Conservation (phyloP, 345 rosid species). For the Dovyalis caffra region DNA sequence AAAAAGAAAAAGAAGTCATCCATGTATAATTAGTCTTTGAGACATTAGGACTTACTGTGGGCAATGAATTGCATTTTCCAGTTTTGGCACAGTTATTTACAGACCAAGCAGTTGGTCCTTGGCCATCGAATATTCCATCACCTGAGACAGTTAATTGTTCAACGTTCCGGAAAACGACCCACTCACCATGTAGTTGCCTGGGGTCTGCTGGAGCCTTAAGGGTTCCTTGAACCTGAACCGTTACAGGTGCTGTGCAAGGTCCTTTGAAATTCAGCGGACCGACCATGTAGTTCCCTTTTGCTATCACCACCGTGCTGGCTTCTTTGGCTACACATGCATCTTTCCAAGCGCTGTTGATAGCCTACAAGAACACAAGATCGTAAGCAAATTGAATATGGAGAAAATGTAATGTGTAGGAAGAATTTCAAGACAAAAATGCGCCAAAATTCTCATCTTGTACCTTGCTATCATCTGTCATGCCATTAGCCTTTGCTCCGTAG, state of each 20-base stretch:
- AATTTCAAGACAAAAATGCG: no score
- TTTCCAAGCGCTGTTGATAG: constrained; percentile 21
- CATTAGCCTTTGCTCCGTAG: no score
- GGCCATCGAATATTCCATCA: constrained; percentile 45
- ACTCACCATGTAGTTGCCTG: background rate
- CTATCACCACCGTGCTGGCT: constrained; percentile 13
- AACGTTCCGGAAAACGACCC: constrained; percentile 17
- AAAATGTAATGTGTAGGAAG: no score
- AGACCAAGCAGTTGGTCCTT: constrained; percentile 41
- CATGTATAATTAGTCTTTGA: no score
- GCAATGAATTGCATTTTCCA: constrained; percentile 31
- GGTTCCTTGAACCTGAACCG: constrained; percentile 25
- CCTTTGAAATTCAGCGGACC: constrained; percentile 12
- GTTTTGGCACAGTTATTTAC: constrained; percentile 25
- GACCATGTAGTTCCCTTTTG: constrained; percentile 12
- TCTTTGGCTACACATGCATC: constrained; percentile 21
- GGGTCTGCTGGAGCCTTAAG: constrained; percentile 22
- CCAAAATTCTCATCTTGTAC: no score
- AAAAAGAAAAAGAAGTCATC: background rate
- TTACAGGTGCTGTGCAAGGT: constrained; percentile 37
- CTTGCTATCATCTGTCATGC: no score
- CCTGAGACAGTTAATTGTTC: constrained; percentile 25
- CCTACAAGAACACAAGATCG: constrained; percentile 5
- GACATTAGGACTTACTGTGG: constrained; percentile 24
- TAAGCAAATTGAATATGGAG: no score